Conservation (phyloP, 1,284 basidiomycete genomes). For the Puccinia brachypodii region DNA sequence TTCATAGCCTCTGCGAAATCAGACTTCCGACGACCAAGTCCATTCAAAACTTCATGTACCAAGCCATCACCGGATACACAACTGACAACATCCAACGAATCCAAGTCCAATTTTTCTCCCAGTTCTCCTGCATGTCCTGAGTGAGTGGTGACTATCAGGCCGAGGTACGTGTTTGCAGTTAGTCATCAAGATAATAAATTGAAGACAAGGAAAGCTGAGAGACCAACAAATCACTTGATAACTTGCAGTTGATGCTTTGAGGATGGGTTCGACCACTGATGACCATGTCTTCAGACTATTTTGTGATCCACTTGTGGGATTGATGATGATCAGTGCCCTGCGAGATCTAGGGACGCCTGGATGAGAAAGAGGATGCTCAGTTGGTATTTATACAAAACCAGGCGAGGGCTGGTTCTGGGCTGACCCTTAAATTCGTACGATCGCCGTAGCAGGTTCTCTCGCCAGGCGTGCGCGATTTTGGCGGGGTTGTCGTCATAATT, state of each 20-base stretch:
- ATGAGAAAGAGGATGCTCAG: not conserved
- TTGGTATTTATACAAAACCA: not conserved
- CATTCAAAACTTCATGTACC: constrained; percentile 88
- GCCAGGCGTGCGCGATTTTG: not conserved
- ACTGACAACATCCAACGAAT: constrained; percentile 72
- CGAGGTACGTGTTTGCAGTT: not conserved
- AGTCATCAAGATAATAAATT: no score
- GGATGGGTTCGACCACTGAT: constrained; percentile 73
- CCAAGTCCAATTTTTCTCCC: constrained; percentile 65
- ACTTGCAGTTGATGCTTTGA: constrained; percentile 72
- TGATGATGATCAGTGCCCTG: constrained; percentile 68
- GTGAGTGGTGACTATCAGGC: constrained; percentile 68
- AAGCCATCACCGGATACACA: constrained; percentile 86
- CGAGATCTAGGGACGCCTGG: constrained; percentile 13
- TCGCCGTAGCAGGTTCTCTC: constrained; percentile 3
- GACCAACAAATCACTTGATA: constrained; percentile 65
- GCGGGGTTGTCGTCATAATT: not conserved
- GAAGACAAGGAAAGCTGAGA: not conserved
- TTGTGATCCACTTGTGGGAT: constrained; percentile 83
- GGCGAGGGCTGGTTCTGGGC: not conserved
- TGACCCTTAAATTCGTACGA: constrained; percentile 17
- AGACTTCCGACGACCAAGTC: constrained; percentile 69
- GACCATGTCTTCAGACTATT: constrained; percentile 67
- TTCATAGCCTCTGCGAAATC: constrained; percentile 70
- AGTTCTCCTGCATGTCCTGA: constrained; percentile 72